Evolutionary conservation across 202 grass and related monocot genomes (phyloP).

Genomic region (Digitaria exilis): DNA sequence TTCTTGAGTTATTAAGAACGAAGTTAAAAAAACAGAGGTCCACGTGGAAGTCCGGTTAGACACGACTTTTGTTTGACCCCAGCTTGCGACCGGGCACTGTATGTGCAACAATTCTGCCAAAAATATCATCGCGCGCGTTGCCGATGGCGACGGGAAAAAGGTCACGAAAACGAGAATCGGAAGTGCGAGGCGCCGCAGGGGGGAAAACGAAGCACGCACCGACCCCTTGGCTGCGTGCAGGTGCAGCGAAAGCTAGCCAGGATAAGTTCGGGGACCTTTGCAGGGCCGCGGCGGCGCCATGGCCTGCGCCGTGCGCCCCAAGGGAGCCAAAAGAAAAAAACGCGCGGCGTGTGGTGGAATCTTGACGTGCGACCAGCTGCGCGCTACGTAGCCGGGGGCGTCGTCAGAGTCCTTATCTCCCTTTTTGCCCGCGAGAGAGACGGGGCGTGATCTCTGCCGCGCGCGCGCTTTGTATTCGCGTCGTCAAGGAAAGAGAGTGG

Average conservation of each 20-base stretch:
- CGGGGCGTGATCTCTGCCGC: not conserved
- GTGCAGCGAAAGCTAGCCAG: no score
- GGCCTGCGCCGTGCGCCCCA: not conserved
- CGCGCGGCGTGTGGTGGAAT: not conserved
- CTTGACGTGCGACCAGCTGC: not conserved
- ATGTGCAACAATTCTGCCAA: not conserved
- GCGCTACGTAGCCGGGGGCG: not conserved
- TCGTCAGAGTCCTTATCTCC: not conserved
- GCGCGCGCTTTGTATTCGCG: not conserved
- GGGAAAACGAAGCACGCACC: not conserved
- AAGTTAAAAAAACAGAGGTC: not conserved
- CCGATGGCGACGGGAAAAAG: slow-evolving; percentile 31
- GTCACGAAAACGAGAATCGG: not conserved
- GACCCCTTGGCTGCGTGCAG: no score
- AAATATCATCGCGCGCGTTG: not conserved
- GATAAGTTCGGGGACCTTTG: not conserved
- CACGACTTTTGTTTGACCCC: not conserved
- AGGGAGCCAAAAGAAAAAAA: not conserved
- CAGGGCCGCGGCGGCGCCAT: not conserved
- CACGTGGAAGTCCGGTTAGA: not conserved
- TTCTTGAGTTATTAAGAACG: no score
- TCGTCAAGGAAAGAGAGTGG: not conserved
- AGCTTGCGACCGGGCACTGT: not conserved
- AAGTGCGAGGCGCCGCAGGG: not conserved
- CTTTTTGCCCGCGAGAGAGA: not conserved